These are phyloP conservation scores for Cyclotella baltica DNA, from an alignment of 108 stramenopile species.

Conservation along the genomic window DNA sequence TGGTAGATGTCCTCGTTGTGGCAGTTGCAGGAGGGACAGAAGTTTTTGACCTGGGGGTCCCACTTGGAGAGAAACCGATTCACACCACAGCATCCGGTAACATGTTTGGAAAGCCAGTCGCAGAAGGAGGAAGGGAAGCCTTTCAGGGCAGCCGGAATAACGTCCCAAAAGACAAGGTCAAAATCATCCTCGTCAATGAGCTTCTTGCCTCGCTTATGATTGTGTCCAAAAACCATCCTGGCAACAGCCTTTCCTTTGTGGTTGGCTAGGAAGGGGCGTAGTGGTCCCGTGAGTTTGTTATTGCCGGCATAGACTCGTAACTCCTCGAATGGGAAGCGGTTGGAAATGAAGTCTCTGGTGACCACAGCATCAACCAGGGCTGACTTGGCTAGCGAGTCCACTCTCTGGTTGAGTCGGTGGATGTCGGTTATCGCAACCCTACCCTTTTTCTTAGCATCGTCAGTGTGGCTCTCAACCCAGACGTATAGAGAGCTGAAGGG, in stretches of 20 bases:
- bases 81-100: not conserved
- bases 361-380: not conserved
- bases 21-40: not conserved
- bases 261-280: too few species aligned
- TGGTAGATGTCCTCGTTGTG: not conserved
- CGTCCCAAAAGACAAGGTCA: not conserved
- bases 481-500: not conserved
- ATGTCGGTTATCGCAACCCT: not conserved
- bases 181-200: not conserved
- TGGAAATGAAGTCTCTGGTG: not conserved
- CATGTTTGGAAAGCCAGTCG: slow-evolving; percentile 5
- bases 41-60: not conserved
- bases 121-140: not conserved
- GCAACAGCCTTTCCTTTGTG: too few species aligned
- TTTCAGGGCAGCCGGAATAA: not conserved
- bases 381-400: not conserved
- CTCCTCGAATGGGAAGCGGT: not conserved
- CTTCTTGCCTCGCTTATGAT: not conserved
- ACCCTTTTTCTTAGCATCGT: too few species aligned
- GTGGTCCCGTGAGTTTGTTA: too few species aligned
- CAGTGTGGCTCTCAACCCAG: too few species aligned
- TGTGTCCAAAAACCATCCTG: too few species aligned
- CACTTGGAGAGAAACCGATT: slow-evolving; percentile 5
- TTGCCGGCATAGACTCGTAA: not conserved
- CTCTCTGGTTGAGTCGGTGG: not conserved